phyloP scores from a whole-genome alignment of 2,329 filamentous ascomycete genomes.

The Calonectria multiphialidica region DNA sequence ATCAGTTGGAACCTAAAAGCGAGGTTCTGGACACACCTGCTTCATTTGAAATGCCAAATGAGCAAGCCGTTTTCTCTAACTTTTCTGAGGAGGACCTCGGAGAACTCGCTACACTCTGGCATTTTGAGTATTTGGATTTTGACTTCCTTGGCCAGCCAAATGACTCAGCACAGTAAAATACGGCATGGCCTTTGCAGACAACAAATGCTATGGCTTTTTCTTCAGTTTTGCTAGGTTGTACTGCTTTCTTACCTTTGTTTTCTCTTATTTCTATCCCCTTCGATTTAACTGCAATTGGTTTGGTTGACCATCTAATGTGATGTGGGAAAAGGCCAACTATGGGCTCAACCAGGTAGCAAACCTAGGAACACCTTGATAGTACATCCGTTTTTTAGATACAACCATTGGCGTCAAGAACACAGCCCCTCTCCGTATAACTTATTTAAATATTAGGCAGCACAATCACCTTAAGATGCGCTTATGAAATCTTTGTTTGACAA shows the following conservation, averaged over 20 bases:
- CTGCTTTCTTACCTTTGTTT: not conserved
- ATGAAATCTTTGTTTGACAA: too few relatives aligned
- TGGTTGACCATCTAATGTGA: too few relatives aligned
- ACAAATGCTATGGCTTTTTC: not conserved
- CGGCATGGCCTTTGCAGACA: not conserved
- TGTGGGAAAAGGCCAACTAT: too few relatives aligned
- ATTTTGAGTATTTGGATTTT: constrained; percentile 50
- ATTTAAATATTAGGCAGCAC: too few relatives aligned
- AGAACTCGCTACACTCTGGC: constrained; percentile 48
- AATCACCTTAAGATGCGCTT: too few relatives aligned
- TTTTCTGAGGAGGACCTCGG: constrained; percentile 50
- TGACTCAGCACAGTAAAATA: not conserved
- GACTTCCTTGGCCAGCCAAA: constrained; percentile 39
- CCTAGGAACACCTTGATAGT: too few relatives aligned
- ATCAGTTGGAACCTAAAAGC: constrained; percentile 29
- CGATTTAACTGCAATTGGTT: not conserved
- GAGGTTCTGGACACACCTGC: not conserved
- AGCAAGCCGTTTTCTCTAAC: constrained; percentile 39
- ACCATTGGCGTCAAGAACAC: too few relatives aligned
- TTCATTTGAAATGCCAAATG: constrained; percentile 12
- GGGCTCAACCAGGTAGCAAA: too few relatives aligned
- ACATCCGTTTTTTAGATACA: too few relatives aligned
- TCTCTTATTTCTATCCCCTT: not conserved
- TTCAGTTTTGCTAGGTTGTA: too few relatives aligned
- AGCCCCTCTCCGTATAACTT: too few relatives aligned